Conservation (phyloP, 108 stramenopile species). For the Chaetoceros muelleri region DNA sequence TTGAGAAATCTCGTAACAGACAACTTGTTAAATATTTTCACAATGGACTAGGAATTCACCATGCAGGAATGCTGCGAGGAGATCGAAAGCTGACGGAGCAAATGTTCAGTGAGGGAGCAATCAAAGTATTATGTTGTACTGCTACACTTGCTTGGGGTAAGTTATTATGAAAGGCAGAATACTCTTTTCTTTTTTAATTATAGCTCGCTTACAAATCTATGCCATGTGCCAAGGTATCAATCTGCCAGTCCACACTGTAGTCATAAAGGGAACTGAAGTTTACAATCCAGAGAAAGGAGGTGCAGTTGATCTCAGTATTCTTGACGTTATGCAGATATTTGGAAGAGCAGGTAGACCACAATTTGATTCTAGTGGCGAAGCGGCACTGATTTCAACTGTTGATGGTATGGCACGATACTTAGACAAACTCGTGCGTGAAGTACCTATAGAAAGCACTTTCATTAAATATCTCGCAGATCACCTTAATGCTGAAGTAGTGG, state of each 20-base stretch:
- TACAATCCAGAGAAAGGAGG: constrained; percentile 99
- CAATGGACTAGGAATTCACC: constrained; percentile 94
- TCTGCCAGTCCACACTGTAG: constrained; percentile 89
- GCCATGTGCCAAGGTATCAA: too few species aligned
- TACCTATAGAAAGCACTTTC: constrained; percentile 92
- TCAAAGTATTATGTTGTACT: constrained; percentile 94
- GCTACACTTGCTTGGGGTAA: constrained; percentile 95
- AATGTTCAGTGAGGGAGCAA: constrained; percentile 92
- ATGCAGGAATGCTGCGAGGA: constrained; percentile 97
- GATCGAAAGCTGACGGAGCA: constrained; percentile 93
- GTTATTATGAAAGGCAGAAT: background rate
- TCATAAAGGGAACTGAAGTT: constrained; percentile 98
- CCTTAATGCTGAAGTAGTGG: constrained; percentile 96
- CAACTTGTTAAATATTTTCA: constrained; percentile 83
- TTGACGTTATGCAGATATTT: constrained; percentile 99
- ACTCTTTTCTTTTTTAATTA: background rate
- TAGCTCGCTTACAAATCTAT: constrained; percentile 43
- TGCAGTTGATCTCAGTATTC: constrained; percentile 83
- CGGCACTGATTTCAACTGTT: constrained; percentile 89
- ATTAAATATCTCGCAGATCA: constrained; percentile 95
- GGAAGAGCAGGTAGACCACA: constrained; percentile 96
- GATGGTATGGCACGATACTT: constrained; percentile 87
- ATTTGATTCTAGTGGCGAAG: constrained; percentile 95
- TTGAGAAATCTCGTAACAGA: constrained; percentile 78
- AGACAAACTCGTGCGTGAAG: constrained; percentile 83